phyloP scores from a whole-genome alignment of 768 basidiomycete species.

The Mycena leptocephala region DNA sequence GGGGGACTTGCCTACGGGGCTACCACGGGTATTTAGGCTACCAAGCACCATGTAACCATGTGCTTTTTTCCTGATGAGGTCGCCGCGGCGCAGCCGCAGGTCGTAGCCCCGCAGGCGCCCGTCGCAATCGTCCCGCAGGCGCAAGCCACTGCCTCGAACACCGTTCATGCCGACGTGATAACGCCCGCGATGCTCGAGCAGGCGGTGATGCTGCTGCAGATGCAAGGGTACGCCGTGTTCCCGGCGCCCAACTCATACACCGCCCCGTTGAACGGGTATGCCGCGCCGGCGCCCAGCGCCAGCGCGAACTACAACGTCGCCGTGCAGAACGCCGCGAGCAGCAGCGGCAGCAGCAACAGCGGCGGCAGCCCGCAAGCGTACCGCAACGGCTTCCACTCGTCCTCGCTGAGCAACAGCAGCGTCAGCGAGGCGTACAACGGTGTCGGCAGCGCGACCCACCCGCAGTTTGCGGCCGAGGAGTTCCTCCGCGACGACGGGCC shows the following conservation, averaged over 20 bases:
- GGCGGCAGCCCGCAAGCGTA: conserved; percentile 11
- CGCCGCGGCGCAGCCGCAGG: not conserved
- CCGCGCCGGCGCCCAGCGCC: conserved; percentile 23
- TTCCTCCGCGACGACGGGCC: conserved; percentile 31
- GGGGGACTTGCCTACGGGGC: too few relatives aligned
- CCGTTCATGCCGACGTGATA: not conserved
- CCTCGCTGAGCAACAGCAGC: conserved; percentile 32
- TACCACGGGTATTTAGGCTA: too few relatives aligned
- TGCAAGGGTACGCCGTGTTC: conserved; percentile 54
- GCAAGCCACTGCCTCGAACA: not conserved
- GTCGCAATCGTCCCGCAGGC: conserved; percentile 23
- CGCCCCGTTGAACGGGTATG: conserved; percentile 13
- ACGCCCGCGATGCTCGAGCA: conserved; percentile 67
- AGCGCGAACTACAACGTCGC: conserved; percentile 16
- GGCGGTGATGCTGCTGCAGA: conserved; percentile 72
- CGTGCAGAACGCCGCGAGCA: not conserved
- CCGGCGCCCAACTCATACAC: conserved; percentile 17
- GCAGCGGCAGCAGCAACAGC: conserved; percentile 2
- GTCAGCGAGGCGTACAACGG: not conserved
- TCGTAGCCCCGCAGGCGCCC: too few relatives aligned
- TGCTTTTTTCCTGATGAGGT: not conserved
- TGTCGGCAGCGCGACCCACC: conserved; percentile 40
- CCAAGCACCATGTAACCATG: too few relatives aligned
- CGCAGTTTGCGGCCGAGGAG: conserved; percentile 48
- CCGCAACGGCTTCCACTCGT: conserved; percentile 38